phyloP scores from a whole-genome alignment of 2,329 filamentous ascomycete genomes.

The Trichoderma hamatum region DNA sequence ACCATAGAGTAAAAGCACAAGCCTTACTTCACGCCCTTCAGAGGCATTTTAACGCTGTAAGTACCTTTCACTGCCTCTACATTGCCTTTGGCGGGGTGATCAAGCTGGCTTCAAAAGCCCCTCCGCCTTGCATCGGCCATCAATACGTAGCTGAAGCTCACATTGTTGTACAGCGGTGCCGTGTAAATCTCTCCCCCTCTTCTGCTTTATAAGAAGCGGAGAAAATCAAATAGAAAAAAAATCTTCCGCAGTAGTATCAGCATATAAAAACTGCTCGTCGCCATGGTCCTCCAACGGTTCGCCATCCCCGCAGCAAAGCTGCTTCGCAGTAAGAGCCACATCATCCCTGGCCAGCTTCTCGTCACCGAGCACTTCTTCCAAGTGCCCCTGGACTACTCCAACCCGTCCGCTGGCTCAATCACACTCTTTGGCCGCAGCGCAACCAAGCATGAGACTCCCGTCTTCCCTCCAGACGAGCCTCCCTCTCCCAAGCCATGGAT shows the following conservation, averaged over 20 bases:
- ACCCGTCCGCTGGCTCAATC: slow-evolving; percentile 63
- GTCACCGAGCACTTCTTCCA: slow-evolving; percentile 85
- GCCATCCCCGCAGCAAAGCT: slow-evolving; percentile 44
- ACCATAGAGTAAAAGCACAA: neutral
- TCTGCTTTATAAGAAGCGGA: neutral
- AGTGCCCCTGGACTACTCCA: slow-evolving; percentile 77
- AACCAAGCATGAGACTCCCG: slow-evolving; percentile 64
- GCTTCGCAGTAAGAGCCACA: slow-evolving; percentile 48
- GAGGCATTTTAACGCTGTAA: neutral
- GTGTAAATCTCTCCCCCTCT: neutral
- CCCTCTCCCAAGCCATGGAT: slow-evolving; percentile 57
- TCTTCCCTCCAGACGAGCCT: slow-evolving; percentile 49
- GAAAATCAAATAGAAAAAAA: neutral
- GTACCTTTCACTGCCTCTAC: neutral
- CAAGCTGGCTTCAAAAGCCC: neutral
- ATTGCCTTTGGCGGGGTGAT: slow-evolving; percentile 10
- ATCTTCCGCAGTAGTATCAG: neutral
- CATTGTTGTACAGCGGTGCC: neutral
- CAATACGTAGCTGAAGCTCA: neutral
- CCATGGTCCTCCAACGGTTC: slow-evolving; percentile 28
- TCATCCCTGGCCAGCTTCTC: slow-evolving; percentile 65
- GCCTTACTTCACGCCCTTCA: neutral
- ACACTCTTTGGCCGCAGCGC: slow-evolving; percentile 79
- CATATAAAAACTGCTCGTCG: slow-evolving; percentile 6
- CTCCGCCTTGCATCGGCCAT: neutral